These are phyloP conservation scores for Platanthera zijinensis DNA, from an alignment of 106 monocot genomes.

Conservation along the genomic window DNA sequence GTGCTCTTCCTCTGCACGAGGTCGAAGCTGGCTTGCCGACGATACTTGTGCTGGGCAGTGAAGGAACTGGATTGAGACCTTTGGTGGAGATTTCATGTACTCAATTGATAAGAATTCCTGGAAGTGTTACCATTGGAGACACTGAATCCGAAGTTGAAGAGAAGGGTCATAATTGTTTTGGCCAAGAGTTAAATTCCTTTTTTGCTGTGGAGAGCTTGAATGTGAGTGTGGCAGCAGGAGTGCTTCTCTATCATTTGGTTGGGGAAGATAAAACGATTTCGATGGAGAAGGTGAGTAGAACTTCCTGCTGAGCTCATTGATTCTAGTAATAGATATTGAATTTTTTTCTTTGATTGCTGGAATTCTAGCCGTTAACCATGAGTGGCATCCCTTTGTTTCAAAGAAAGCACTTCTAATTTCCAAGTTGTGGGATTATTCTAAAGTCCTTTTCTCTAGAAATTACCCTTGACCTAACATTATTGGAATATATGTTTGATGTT, in stretches of 20 bases:
- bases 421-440: too few species aligned
- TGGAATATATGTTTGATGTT: too few species aligned
- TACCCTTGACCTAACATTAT: too few species aligned
- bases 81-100: constrained; percentile 84
- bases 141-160: constrained; percentile 24
- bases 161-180: constrained; percentile 9
- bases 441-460: too few species aligned
- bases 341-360: neutral
- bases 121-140: constrained; percentile 10
- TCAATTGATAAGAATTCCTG: constrained; percentile 62
- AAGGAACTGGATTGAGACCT: constrained; percentile 81
- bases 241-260: constrained; percentile 81
- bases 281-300: constrained; percentile 13
- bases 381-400: too few species aligned
- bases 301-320: constrained; percentile 2
- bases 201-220: constrained; percentile 96
- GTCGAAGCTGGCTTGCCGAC: constrained; percentile 55
- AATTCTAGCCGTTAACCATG: neutral
- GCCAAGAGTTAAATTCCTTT: constrained; percentile 47
- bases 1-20: constrained; percentile 51
- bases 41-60: constrained; percentile 85
- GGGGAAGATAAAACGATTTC: constrained; percentile 14
- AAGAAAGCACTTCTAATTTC: too few species aligned
- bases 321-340: neutral
- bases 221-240: constrained; percentile 94